Evolutionary conservation across 345 rosid genomes (phyloP).

Genomic region (Salix exigua): DNA sequence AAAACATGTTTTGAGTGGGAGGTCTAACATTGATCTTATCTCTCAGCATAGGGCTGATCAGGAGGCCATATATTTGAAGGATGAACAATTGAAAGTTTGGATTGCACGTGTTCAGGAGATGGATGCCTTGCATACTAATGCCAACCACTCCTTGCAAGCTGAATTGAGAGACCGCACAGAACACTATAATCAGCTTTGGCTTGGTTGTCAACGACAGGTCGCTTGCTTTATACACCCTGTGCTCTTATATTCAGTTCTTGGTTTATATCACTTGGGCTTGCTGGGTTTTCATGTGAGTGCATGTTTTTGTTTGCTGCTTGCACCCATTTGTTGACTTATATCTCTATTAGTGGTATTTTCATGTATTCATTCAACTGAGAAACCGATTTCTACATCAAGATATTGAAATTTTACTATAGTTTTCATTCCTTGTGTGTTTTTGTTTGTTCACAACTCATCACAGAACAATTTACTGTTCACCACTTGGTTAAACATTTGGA

Average conservation of each 20-base stretch:
- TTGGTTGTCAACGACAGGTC: slow-evolving; percentile 96
- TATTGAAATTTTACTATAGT: neutral
- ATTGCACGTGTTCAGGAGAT: slow-evolving; percentile 77
- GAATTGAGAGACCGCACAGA: slow-evolving; percentile 83
- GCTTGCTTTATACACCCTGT: slow-evolving; percentile 6
- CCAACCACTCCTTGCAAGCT: slow-evolving; percentile 70
- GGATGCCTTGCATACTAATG: slow-evolving; percentile 74
- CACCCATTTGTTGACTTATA: neutral
- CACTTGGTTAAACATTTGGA: neutral
- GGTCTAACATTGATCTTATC: slow-evolving; percentile 20
- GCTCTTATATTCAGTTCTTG: slow-evolving; percentile 5
- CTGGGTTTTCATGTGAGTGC: neutral
- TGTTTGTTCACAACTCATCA: neutral
- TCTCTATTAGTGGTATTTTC: too few species aligned
- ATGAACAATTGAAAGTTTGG: slow-evolving; percentile 87
- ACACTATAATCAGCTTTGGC: slow-evolving; percentile 89
- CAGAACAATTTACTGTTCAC: neutral
- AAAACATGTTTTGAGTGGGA: neutral
- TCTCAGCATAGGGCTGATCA: slow-evolving; percentile 88
- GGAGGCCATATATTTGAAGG: slow-evolving; percentile 74
- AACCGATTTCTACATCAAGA: neutral
- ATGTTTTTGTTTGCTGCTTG: neutral
- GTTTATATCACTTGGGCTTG: slow-evolving; percentile 4
- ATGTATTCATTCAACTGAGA: too few species aligned
- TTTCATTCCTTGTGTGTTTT: neutral